phyloP scores from a whole-genome alignment of 2,329 filamentous ascomycete genomes.

The Sarocladium brachiariae region DNA sequence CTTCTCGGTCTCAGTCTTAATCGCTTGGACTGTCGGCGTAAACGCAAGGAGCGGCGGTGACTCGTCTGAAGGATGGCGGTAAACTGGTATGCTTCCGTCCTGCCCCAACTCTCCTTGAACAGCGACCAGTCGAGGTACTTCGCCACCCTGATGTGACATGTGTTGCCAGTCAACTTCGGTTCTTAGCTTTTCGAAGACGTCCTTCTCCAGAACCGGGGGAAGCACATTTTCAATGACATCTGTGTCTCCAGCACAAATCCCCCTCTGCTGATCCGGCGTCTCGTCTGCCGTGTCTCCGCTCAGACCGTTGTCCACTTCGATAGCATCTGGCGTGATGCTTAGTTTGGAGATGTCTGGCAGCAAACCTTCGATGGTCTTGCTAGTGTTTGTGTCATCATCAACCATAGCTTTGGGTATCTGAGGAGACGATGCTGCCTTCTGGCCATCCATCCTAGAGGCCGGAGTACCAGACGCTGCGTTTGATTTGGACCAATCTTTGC shows the following conservation, averaged over 20 bases:
- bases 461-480: no score
- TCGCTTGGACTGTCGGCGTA: slow-evolving; percentile 61
- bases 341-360: slow-evolving; percentile 11
- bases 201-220: slow-evolving; percentile 43
- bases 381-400: no score
- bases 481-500: not conserved
- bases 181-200: slow-evolving; percentile 63
- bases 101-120: slow-evolving; percentile 68
- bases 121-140: slow-evolving; percentile 84
- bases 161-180: slow-evolving; percentile 79
- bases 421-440: no score
- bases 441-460: no score
- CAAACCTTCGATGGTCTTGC: slow-evolving; percentile 15
- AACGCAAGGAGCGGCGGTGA: slow-evolving; percentile 72
- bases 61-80: slow-evolving; percentile 88
- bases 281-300: not conserved
- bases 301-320: not conserved
- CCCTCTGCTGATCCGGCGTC: slow-evolving; percentile 28
- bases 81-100: slow-evolving; percentile 78
- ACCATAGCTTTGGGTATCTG: no score
- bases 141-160: slow-evolving; percentile 88
- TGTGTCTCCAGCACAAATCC: slow-evolving; percentile 76
- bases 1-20: slow-evolving; percentile 63
- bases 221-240: slow-evolving; percentile 66
- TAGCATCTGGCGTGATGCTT: slow-evolving; percentile 11